A percentile compares a stretch with the other conserved stretches of the same genome.
phyloP scores from a whole-genome alignment of 2,329 filamentous ascomycete species.

The Amphichorda felina region DNA sequence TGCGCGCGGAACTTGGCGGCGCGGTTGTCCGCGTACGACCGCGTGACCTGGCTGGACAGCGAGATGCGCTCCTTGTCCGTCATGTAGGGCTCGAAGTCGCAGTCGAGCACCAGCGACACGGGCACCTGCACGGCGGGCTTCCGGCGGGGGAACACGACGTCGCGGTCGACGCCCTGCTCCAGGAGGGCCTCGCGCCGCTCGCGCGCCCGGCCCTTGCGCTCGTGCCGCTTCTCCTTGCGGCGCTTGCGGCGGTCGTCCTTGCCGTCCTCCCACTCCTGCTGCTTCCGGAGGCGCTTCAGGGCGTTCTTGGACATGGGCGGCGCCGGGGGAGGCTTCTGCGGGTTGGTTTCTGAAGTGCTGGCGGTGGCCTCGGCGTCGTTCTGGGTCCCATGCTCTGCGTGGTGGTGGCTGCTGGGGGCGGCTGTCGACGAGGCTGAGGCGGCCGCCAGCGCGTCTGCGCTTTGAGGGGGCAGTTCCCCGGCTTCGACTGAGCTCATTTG shows the following conservation, averaged over 20 bases:
- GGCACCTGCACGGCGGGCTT: conserved; percentile 47
- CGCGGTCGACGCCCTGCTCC: conserved; percentile 32
- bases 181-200: conserved; percentile 36
- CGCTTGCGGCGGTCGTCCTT: conserved; percentile 44
- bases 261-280: conserved; percentile 64
- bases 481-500: no score
- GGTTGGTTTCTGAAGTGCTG: no score
- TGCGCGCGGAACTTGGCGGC: conserved; percentile 56
- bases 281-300: conserved; percentile 63
- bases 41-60: conserved; percentile 70
- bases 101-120: conserved; percentile 76
- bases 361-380: background rate
- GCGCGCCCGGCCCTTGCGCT: conserved; percentile 33
- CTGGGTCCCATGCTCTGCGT: background rate
- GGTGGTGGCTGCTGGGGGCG: no score
- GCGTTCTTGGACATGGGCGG: conserved; percentile 68
- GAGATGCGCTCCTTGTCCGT: conserved; percentile 74
- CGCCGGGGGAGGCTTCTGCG: background rate
- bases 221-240: conserved; percentile 42
- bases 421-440: no score
- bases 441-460: no score
- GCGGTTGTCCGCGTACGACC: conserved; percentile 82
- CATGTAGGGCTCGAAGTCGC: conserved; percentile 88
- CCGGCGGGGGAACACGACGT: conserved; percentile 19
- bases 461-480: no score